phyloP scores from a whole-genome alignment of 805 yeast species.

The Suhomyces prunicola region DNA sequence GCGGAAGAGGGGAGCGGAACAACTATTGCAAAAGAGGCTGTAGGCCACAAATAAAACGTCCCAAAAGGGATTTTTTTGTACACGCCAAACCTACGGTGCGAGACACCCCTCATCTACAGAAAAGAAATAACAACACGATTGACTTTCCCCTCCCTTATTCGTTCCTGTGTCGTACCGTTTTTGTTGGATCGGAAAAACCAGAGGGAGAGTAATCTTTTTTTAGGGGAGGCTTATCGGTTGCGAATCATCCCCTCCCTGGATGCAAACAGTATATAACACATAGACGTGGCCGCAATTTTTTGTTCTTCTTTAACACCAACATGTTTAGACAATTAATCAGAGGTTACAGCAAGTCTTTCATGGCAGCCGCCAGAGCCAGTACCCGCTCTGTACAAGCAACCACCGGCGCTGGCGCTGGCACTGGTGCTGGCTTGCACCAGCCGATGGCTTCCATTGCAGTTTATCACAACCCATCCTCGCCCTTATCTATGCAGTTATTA shows the following conservation, averaged over 20 bases:
- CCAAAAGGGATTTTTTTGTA: background rate
- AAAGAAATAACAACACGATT: background rate
- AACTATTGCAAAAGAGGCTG: background rate
- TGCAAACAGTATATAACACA: conserved; percentile 2
- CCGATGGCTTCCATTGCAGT: conserved; percentile 18
- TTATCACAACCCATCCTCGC: conserved; percentile 30
- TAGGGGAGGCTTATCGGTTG: conserved; percentile 1
- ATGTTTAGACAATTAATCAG: conserved; percentile 2
- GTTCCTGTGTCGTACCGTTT: background rate
- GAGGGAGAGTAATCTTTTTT: background rate
- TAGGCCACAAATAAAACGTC: background rate
- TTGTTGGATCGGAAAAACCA: conserved; percentile 5
- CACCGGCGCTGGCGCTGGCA: background rate
- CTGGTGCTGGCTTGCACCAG: background rate
- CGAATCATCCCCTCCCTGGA: conserved; percentile 3
- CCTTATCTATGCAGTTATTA: conserved; percentile 25
- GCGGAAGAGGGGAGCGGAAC: conserved; percentile 4
- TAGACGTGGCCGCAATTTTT: background rate
- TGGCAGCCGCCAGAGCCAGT: conserved; percentile 2
- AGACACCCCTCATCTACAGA: background rate
- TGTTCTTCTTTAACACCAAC: background rate
- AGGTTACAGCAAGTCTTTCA: background rate
- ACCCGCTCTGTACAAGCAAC: background rate
- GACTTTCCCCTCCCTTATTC: background rate
- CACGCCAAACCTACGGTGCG: background rate